phyloP scores from a whole-genome alignment of 768 basidiomycete genomes.

The Mycena chlorophos region DNA sequence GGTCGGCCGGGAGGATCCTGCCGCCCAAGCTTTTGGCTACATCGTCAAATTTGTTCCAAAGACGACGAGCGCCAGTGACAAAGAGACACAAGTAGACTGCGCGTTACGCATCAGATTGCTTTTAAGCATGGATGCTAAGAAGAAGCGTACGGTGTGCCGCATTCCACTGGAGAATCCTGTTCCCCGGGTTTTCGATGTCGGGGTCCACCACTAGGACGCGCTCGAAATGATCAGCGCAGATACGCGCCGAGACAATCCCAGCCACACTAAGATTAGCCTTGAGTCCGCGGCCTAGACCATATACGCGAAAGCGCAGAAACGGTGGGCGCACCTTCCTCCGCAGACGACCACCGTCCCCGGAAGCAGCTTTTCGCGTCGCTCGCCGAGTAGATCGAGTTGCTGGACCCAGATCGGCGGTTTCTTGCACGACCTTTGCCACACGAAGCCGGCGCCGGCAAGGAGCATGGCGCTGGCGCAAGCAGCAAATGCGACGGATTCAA shows the following conservation, averaged over 20 bases:
- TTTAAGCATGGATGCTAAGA: background rate
- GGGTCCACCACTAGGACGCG: conserved; percentile 29
- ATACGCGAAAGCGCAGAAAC: background rate
- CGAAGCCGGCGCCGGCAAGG: background rate
- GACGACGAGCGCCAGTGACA: conserved; percentile 17
- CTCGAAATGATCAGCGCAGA: conserved; percentile 32
- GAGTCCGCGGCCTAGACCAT: background rate
- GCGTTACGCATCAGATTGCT: background rate
- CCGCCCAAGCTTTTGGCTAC: conserved; percentile 15
- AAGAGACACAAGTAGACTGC: conserved; percentile 16
- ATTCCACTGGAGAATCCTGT: conserved; percentile 22
- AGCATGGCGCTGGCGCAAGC: background rate
- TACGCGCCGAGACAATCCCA: conserved; percentile 26
- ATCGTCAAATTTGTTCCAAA: conserved; percentile 27
- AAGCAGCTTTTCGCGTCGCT: background rate
- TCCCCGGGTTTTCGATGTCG: conserved; percentile 20
- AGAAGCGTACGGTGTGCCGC: conserved; percentile 14
- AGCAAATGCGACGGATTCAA: background rate
- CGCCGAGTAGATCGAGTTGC: conserved; percentile 3
- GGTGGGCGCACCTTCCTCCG: conserved; percentile 26
- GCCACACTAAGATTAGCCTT: conserved; percentile 23
- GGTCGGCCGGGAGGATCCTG: conserved; percentile 17
- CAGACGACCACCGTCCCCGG: conserved; percentile 24
- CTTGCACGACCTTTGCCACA: conserved; percentile 11
- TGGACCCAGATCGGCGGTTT: conserved; percentile 1